phyloP scores from a whole-genome alignment of 2,329 filamentous ascomycete species.

The Neofusicoccum laricinum region DNA sequence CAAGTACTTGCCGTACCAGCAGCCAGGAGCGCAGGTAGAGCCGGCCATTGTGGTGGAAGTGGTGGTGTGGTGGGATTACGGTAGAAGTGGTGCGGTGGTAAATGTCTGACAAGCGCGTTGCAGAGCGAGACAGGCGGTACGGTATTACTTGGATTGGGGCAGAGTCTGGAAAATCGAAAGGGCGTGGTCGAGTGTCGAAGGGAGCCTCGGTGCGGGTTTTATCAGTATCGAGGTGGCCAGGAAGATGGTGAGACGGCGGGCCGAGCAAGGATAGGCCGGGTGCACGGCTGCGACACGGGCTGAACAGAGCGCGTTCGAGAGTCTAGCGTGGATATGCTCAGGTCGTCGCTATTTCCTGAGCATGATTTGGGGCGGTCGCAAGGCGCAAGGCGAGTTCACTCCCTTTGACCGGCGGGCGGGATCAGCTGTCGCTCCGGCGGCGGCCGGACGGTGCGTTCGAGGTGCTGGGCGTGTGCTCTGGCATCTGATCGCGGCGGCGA shows the following conservation, averaged over 20 bases:
- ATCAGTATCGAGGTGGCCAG: conserved; percentile 2
- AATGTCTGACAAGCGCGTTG: not conserved
- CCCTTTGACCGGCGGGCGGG: not conserved
- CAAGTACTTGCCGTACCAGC: conserved; percentile 12
- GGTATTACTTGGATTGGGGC: not conserved
- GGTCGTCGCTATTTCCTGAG: not conserved
- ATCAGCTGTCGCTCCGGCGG: conserved; percentile 1
- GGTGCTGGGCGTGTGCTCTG: not conserved
- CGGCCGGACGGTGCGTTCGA: not conserved
- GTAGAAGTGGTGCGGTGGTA: not conserved
- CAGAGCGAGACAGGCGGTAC: not conserved
- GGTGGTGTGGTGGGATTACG: not conserved
- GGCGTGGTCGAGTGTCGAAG: not conserved
- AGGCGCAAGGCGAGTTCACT: not conserved
- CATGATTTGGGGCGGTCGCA: not conserved
- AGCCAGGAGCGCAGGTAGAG: conserved; percentile 4
- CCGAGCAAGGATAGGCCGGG: not conserved
- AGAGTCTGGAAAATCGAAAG: not conserved
- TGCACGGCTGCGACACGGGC: not conserved
- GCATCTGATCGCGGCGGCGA: conserved; percentile 3
- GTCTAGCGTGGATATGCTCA: not conserved
- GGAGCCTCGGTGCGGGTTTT: not conserved
- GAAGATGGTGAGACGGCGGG: conserved; percentile 10
- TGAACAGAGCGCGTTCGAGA: not conserved
- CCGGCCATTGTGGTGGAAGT: not conserved